phyloP scores from a whole-genome alignment of 2,329 filamentous ascomycete genomes.

The Penicillium polonicum region DNA sequence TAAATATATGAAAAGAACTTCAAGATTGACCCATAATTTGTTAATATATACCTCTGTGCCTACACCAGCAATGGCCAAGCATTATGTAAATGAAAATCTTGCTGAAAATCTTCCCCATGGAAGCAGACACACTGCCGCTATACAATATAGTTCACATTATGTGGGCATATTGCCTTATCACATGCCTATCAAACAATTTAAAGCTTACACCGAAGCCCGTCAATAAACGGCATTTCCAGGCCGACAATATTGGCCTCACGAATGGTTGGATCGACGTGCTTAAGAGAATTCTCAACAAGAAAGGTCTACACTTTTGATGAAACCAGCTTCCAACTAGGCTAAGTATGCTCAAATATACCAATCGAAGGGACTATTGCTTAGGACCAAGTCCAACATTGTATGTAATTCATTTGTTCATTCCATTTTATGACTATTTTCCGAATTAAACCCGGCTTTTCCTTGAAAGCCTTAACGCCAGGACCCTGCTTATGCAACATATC shows the following conservation, averaged over 20 bases:
- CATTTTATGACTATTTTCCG: slow-evolving; percentile 4
- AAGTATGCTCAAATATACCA: not conserved
- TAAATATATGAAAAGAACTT: not conserved
- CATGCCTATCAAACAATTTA: not conserved
- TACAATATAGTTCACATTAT: not conserved
- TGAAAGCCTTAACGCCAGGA: slow-evolving; percentile 22
- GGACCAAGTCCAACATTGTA: not conserved
- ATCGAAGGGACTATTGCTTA: not conserved
- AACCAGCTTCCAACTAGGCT: too few relatives aligned
- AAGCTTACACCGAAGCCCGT: not conserved
- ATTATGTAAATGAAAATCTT: too few relatives aligned
- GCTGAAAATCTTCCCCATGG: not conserved
- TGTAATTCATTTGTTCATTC: slow-evolving; percentile 7
- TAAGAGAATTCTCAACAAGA: not conserved
- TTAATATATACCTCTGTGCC: too few relatives aligned
- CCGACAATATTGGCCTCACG: not conserved
- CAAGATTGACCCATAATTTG: not conserved
- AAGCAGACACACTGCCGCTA: not conserved
- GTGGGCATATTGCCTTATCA: not conserved
- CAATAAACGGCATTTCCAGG: not conserved
- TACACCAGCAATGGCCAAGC: not conserved
- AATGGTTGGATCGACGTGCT: not conserved
- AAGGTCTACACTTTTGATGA: not conserved
- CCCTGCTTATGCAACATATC: slow-evolving; percentile 28
- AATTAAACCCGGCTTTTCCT: not conserved